Base-by-base conservation (phyloP, 148 eudicot species). In the Nepenthes gracilis region DNA sequence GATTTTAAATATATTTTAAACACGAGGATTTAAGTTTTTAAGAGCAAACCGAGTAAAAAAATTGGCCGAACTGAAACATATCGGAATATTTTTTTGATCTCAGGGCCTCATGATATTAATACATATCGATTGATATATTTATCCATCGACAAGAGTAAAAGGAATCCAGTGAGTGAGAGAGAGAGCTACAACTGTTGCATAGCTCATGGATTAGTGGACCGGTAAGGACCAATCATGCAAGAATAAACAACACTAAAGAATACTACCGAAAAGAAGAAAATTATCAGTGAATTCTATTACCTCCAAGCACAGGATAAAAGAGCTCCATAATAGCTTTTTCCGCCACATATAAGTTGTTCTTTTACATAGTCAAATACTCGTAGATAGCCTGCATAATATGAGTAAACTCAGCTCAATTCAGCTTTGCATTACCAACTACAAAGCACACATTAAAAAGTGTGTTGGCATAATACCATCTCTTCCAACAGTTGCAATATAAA, bases 271-370 rank as follows among this genome's bases (percentile, higher is more conserved):
- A 23, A 0, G 6, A 32, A 13, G 55, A 52, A 32, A 60, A 12
- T 1, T 4, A 5, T 2, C 49, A 36, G 15, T 57, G 23, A 33
- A 54, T 13, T 33, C 33, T 15, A 32, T 62, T 69, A 87, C 95
- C 95, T 87, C 95, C 95, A 87, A 36, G 90, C 84, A 62, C 95
- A 87, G 58, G 90, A 87, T 56, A 87, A 76, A 34, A 87, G 75
- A 61, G 95, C 95, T 65, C 95, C 89, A 64, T 87, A 84, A 62
- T 87, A 87, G 67, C 95, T 80, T 76, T 87, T 87, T 6, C 95
- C 89, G 52, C 95, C 95, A 69, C 87, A 84, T 55, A 87, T 66
- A 47, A 87, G 83, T 53, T 81, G 95, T 72, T 81, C 90, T 70
- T 65, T 87, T 74, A 62, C 70, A 66, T 74, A 87, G 65, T 87